A percentile compares a stretch with the other conserved stretches of the same genome.
Evolutionary conservation across 129 eudicot species (phyloP).

Genomic region (Helianthus tuberosus): DNA sequence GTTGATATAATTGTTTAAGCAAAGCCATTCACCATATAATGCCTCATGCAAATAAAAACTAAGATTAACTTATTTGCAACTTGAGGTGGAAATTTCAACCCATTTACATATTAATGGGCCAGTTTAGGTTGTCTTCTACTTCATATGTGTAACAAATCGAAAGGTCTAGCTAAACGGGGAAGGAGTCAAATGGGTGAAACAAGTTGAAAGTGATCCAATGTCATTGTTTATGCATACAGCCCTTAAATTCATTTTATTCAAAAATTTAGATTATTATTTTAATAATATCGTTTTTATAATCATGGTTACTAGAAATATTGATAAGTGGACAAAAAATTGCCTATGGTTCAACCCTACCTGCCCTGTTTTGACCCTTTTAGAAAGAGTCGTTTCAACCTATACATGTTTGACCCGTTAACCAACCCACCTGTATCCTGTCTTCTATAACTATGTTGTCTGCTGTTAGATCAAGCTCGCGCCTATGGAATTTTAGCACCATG

Average conservation of each 20-base stretch:
- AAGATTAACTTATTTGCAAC: slow-evolving; percentile 6
- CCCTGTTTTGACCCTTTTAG: background rate
- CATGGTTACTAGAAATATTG: background rate
- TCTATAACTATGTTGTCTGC: background rate
- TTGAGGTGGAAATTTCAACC: slow-evolving; percentile 1
- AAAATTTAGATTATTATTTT: background rate
- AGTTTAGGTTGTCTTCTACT: background rate
- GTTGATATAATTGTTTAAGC: background rate
- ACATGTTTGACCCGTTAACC: background rate
- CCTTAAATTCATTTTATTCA: background rate
- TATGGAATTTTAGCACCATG: slow-evolving; percentile 7
- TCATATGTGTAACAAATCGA: background rate
- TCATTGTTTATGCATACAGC: background rate
- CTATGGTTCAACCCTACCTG: background rate
- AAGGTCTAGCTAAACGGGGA: background rate
- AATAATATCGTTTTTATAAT: background rate
- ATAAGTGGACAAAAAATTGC: background rate
- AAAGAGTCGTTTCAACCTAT: background rate
- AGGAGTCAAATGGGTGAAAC: background rate
- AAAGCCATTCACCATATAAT: background rate
- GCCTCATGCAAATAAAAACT: background rate
- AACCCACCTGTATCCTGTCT: background rate
- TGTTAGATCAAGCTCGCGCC: background rate
- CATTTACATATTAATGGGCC: background rate
- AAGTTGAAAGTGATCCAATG: background rate